Conservation (phyloP, 2,329 filamentous ascomycete species). For the Colletotrichum limetticola region DNA sequence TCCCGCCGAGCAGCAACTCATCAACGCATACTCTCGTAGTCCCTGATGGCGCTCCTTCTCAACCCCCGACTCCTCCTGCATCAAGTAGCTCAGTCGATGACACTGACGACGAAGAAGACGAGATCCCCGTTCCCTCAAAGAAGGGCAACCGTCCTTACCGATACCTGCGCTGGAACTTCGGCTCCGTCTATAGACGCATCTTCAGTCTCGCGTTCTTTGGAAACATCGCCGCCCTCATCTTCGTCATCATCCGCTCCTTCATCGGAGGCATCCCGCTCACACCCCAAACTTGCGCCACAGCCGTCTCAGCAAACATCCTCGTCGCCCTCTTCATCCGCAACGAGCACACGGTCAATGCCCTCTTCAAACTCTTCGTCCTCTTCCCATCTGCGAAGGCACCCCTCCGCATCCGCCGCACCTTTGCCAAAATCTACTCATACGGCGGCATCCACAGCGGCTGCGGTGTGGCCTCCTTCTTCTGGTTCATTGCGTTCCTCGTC, state of each 20-base stretch:
- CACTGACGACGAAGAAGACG: constrained; percentile 31
- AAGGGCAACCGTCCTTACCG: constrained; percentile 49
- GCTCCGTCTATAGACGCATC: constrained; percentile 66
- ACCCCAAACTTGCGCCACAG: constrained; percentile 41
- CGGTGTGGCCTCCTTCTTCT: constrained; percentile 59
- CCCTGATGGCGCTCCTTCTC: not conserved
- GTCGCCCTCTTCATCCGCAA: constrained; percentile 63
- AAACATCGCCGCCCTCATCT: constrained; percentile 60
- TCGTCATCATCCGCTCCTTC: constrained; percentile 43
- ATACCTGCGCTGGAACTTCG: constrained; percentile 54
- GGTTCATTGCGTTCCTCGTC: constrained; percentile 57
- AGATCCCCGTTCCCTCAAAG: constrained; percentile 51
- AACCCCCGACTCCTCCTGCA: not conserved
- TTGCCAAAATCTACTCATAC: constrained; percentile 63
- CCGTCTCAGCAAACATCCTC: constrained; percentile 56
- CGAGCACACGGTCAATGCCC: constrained; percentile 61
- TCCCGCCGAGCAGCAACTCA: constrained; percentile 13
- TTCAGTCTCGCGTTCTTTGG: constrained; percentile 63
- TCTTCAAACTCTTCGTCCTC: constrained; percentile 58
- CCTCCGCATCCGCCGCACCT: constrained; percentile 57
- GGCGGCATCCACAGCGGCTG: constrained; percentile 63
- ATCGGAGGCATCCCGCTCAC: constrained; percentile 30
- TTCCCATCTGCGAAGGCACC: constrained; percentile 57
- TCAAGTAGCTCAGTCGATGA: not conserved
- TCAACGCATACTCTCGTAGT: constrained; percentile 25